phyloP scores from a whole-genome alignment of 805 yeast genomes.

The Candida sonorensis region DNA sequence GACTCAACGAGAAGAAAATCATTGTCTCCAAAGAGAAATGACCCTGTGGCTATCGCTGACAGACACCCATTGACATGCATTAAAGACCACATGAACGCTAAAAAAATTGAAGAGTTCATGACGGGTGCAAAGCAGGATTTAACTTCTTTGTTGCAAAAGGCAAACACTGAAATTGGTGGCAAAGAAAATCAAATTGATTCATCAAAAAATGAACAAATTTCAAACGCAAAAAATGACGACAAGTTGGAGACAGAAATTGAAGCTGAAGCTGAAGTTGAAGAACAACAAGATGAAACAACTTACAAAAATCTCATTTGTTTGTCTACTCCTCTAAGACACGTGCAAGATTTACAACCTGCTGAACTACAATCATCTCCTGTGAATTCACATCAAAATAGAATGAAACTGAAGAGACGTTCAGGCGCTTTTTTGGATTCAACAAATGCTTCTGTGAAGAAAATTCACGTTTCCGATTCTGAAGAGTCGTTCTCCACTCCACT shows the following conservation, averaged over 20 bases:
- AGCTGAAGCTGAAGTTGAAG: too few relatives aligned
- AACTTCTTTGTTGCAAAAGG: conserved; percentile 12
- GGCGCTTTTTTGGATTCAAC: conserved; percentile 4
- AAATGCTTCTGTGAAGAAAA: conserved; percentile 4
- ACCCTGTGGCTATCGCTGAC: conserved; percentile 7
- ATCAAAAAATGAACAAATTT: background rate
- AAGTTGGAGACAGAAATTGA: background rate
- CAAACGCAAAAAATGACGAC: background rate
- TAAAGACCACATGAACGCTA: conserved; percentile 11
- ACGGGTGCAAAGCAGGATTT: conserved; percentile 21
- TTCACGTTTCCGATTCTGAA: conserved; percentile 5
- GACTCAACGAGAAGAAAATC: conserved; percentile 17
- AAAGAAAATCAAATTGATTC: background rate
- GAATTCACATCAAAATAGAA: conserved; percentile 14
- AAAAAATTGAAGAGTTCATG: conserved; percentile 9
- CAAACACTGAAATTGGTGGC: conserved; percentile 15
- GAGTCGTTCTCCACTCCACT: conserved; percentile 18
- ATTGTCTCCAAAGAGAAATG: conserved; percentile 16
- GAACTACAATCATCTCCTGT: conserved; percentile 19
- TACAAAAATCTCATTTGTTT: too few relatives aligned
- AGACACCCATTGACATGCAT: conserved; percentile 22
- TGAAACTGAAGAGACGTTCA: conserved; percentile 11
- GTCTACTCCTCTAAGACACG: too few relatives aligned
- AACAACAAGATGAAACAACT: too few relatives aligned
- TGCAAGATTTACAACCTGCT: too few relatives aligned